phyloP scores from a whole-genome alignment of 225 moss, liverwort and hornwort genomes.

The Lunularia cruciata region DNA sequence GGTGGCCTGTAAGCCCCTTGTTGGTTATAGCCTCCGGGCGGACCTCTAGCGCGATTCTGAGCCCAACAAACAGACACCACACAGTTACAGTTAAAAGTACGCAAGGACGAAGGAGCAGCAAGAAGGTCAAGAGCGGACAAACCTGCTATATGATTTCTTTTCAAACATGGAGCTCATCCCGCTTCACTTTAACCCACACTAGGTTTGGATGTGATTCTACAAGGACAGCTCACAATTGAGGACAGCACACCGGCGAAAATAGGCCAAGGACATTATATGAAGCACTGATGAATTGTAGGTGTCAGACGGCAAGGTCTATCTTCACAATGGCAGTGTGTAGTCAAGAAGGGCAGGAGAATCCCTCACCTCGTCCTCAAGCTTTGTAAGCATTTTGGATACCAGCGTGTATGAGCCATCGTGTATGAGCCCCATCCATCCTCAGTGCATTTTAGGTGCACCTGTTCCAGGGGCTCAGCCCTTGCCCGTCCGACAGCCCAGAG shows the following conservation, averaged over 20 bases:
- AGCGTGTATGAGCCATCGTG: slow-evolving; percentile 69
- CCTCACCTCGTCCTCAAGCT: slow-evolving; percentile 95
- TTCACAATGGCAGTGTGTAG: slow-evolving; percentile 88
- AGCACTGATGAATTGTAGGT: slow-evolving; percentile 45
- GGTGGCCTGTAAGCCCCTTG: slow-evolving; percentile 78
- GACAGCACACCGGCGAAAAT: slow-evolving; percentile 42
- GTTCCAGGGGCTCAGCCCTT: slow-evolving; percentile 93
- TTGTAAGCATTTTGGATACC: slow-evolving; percentile 95
- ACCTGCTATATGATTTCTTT: slow-evolving; percentile 57
- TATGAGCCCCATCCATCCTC: slow-evolving; percentile 93
- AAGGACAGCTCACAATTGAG: slow-evolving; percentile 48
- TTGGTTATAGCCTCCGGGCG: slow-evolving; percentile 80
- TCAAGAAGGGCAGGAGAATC: slow-evolving; percentile 91
- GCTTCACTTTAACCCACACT: slow-evolving; percentile 53
- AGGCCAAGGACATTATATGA: slow-evolving; percentile 48
- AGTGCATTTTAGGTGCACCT: slow-evolving; percentile 99
- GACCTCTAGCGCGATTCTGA: slow-evolving; percentile 97
- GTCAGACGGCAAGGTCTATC: slow-evolving; percentile 53
- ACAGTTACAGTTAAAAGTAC: slow-evolving; percentile 36
- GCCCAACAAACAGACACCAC: slow-evolving; percentile 42
- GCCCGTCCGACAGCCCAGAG: slow-evolving; percentile 76
- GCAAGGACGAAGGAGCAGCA: slow-evolving; percentile 15
- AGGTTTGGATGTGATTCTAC: slow-evolving; percentile 50
- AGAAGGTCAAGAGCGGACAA: slow-evolving; percentile 52
- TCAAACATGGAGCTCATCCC: slow-evolving; percentile 55